Percentiles rank a stretch among this genome's conserved stretches.
Evolutionary conservation across 2,329 filamentous ascomycete species (phyloP).

Genomic region (Alternaria atra): DNA sequence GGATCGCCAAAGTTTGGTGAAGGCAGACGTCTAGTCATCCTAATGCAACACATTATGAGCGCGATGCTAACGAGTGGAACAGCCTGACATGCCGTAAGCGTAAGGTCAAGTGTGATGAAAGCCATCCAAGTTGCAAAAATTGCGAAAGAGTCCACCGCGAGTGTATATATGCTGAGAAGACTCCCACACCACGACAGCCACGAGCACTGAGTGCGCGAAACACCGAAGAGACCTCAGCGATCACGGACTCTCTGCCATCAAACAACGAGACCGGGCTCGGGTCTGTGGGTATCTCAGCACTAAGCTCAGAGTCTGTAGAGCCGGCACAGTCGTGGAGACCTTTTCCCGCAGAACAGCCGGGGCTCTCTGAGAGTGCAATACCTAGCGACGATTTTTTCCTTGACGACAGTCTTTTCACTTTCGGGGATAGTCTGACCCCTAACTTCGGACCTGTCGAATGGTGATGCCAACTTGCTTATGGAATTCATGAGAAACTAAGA

Average conservation of each 20-base stretch:
- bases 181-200: constrained; percentile 14
- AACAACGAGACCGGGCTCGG: constrained; percentile 6
- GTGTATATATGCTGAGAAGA: constrained; percentile 49
- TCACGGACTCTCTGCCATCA: constrained; percentile 9
- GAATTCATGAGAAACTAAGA: background rate
- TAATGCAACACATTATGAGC: background rate
- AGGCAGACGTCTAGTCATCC: background rate
- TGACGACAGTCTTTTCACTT: constrained; percentile 37
- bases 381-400: constrained; percentile 36
- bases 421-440: constrained; percentile 41
- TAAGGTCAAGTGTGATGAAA: constrained; percentile 62
- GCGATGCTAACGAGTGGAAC: constrained; percentile 11
- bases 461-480: constrained; percentile 20
- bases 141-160: constrained; percentile 54
- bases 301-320: constrained; percentile 18
- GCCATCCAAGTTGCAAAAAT: constrained; percentile 54
- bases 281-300: constrained; percentile 5
- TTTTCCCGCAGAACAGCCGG: constrained; percentile 22
- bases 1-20: background rate
- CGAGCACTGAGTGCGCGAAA: constrained; percentile 24
- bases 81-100: constrained; percentile 58
- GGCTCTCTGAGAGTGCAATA: constrained; percentile 27
- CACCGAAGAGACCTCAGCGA: constrained; percentile 12
- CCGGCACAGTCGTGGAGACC: constrained; percentile 25
- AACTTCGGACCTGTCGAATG: constrained; percentile 57